phyloP scores from a whole-genome alignment of 305 asterid genomes.

The Fraxinus ornus region DNA sequence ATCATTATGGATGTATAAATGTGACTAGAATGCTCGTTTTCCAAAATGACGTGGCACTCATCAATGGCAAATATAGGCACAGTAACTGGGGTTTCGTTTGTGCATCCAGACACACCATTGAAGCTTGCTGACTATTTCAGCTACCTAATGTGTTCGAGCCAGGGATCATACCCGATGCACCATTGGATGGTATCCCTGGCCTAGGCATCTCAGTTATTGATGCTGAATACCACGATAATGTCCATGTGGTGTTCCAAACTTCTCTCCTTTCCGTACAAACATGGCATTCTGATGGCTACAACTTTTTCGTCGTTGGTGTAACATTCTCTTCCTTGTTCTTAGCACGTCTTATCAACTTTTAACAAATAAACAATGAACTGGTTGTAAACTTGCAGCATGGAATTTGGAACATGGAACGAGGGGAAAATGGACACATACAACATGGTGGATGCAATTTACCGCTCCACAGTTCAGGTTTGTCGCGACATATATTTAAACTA shows the following conservation, averaged over 20 bases:
- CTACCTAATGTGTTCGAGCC: conserved; percentile 10
- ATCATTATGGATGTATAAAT: conserved; percentile 24
- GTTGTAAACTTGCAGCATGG: background rate
- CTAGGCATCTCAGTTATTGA: conserved; percentile 26
- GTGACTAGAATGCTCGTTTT: conserved; percentile 6
- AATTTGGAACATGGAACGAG: background rate
- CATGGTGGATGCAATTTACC: conserved; percentile 34
- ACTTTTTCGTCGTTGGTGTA: conserved; percentile 28
- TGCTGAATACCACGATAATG: background rate
- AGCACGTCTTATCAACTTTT: no score
- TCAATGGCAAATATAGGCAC: conserved; percentile 1
- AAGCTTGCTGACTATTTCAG: conserved; percentile 22
- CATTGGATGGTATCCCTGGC: background rate
- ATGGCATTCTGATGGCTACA: conserved; percentile 27
- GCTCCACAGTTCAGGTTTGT: conserved; percentile 24
- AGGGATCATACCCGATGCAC: conserved; percentile 10
- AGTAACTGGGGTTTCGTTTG: conserved; percentile 22
- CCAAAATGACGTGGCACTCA: background rate
- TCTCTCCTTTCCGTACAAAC: background rate
- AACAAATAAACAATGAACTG: background rate
- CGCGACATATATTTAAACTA: background rate
- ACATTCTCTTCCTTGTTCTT: background rate
- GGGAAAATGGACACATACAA: conserved; percentile 21
- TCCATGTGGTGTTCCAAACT: no score
- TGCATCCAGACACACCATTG: conserved; percentile 24